phyloP scores from a whole-genome alignment of 208 protist species.

The Acanthamoeba divionensis region DNA sequence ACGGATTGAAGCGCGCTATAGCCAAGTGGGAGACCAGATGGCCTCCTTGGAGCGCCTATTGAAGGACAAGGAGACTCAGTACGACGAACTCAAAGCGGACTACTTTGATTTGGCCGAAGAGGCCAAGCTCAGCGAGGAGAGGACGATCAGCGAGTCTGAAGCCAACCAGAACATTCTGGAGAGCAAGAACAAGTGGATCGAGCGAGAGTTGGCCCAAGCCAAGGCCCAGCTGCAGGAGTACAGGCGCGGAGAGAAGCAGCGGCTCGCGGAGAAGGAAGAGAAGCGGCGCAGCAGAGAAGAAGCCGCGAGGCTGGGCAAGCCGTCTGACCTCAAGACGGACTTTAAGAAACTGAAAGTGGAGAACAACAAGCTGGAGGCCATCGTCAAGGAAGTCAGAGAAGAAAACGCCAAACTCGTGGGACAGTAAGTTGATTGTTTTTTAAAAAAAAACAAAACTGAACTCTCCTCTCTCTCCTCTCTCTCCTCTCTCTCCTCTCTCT shows the following conservation, averaged over 20 bases:
- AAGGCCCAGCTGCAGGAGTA: not conserved
- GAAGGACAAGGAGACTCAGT: no score
- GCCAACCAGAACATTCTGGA: no score
- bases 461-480: no score
- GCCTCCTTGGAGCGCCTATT: no score
- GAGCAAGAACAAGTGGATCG: not conserved
- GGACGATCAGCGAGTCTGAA: no score
- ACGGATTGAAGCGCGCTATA: not conserved
- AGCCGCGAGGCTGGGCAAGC: not conserved
- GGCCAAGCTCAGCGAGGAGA: no score
- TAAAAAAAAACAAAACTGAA: no score
- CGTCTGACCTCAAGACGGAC: not conserved
- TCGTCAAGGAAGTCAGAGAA: constrained; percentile 17
- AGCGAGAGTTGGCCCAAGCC: not conserved
- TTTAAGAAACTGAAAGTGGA: constrained; percentile 19
- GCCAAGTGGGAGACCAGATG: no score
- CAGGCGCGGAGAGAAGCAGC: not conserved
- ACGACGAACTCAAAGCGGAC: no score
- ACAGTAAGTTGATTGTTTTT: not conserved
- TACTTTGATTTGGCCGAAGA: no score
- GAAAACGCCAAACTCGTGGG: constrained; percentile 17
- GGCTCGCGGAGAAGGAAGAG: not conserved
- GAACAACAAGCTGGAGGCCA: not conserved
- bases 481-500: no score
- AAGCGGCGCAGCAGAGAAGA: not conserved